Evolutionary conservation across 2,329 filamentous ascomycete species (phyloP), one percentile per base, ranked within the genome.

Genomic region (Nemania abortiva): DNA sequence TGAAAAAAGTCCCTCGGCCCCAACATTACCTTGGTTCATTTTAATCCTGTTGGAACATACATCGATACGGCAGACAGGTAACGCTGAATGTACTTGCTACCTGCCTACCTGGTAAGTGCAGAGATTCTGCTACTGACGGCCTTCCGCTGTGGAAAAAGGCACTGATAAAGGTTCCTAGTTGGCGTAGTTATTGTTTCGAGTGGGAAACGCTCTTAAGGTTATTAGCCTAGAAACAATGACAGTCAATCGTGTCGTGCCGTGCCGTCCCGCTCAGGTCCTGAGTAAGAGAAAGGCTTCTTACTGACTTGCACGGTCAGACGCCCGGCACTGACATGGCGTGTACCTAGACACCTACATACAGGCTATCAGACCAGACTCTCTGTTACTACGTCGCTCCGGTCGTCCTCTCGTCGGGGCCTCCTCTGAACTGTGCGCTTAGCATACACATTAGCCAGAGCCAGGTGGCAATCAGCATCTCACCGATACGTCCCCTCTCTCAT

Each of bases 1-100:
- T 24, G 42, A 60, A 60, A 65, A 60, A 72, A 66, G 68, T 72
- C 68, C 63, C 66, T 70, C 65, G 57, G 37, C 45, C 49, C 62
- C 68, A 31, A 53, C 55, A 66, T 66, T 55, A 65, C 65, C 58
- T 63, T 59, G 49, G 66, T 61, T 62, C 49, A 31, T 68, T 61
- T 50, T 56, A 27, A 13, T 49, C 42, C 39, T 20, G 10, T 22
- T 39, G 47, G 34, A 37, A 42, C 11, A 49, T 53, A 29, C 11
- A 2, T 9, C 42, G 57, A 59, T 59, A 54, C 22, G 45, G 57
- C 53, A 52, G 20, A 37, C 52, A 27, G 24, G 24, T 7, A 24
- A 42, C 56, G 49, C 29, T 55, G 27, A 18, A 3, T 57, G 2
- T 56, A 37, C 55, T 57, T 49, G 22, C 55, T 61, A 57, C 56